Evolutionary conservation across 2,329 filamentous ascomycete genomes (phyloP), one percentile per base, ranked within the genome.

Genomic region (Sarocladium strictum): DNA sequence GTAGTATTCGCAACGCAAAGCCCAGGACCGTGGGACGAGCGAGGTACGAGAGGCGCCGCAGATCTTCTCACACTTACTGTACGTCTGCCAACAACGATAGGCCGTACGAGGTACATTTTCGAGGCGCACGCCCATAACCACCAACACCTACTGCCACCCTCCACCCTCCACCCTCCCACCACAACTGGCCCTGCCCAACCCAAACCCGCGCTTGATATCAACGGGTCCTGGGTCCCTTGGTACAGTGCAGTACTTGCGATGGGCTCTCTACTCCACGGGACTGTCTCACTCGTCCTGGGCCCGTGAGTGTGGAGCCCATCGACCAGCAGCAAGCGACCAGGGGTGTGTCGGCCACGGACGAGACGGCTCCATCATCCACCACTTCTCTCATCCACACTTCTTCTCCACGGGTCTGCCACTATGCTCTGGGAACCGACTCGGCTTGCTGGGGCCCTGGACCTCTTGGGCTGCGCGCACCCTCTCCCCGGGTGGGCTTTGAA

Each of bases 1-100:
- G 76, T 78, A 77, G 38, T 43, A 43, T 52, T 52, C 49, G 49
- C 27, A 52, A 37, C 19, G 19, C n/a, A 43, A 23, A 14, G 38
- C 38, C 43, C 43, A 49, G 14, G 43, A 29, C 43, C 43, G 43
- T 49, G 43, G 43, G 43, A 49, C 43, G 43, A 49, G 43, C 43
- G 24, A 49, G 43, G 43, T 49, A 49, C 43, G 24, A 49, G 43
- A 49, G 24, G 11, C 24, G 43, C 43, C 43, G 43, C 43, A 49
- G 43, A 49, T 49, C 43, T 19, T 49, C 43, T 49, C 40, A 23
- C 40, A 21, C n/a, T n/a, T n/a, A n/a, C n/a, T 7, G 40, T 45
- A 38, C 14, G 23, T 49, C 43, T 43, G 38, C 38, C 38, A 43
- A 7, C 43, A 49, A 49, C 23, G 29, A 27, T n/a, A 24, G 43